Percentiles rank a stretch among this genome's conserved stretches.
Conservation (phyloP, 225 moss, liverwort and hornwort genomes). For the Neckera pumila region DNA sequence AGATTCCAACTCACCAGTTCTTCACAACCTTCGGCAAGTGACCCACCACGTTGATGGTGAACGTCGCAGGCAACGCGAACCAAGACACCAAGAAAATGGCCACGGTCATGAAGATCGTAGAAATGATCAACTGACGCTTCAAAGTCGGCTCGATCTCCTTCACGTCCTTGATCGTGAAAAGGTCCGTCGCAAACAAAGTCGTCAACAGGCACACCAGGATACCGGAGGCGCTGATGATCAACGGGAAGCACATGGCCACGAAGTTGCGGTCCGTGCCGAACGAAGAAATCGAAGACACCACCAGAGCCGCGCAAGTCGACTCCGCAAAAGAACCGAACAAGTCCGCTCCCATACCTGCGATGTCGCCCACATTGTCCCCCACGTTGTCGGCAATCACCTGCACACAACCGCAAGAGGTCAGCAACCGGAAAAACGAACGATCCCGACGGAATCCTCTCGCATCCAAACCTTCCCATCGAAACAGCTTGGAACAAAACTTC, state of each 20-base stretch:
- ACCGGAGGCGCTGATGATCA: conserved; percentile 46
- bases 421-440: neutral
- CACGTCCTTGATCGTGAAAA: conserved; percentile 37
- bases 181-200: conserved; percentile 69
- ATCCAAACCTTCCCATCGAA: no score
- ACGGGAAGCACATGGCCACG: conserved; percentile 59
- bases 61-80: conserved; percentile 41
- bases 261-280: conserved; percentile 59
- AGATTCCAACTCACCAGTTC: conserved; percentile 43
- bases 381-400: conserved; percentile 10
- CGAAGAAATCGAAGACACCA: conserved; percentile 53
- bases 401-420: neutral
- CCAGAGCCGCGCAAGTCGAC: conserved; percentile 86
- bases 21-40: conserved; percentile 44
- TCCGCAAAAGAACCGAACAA: conserved; percentile 78
- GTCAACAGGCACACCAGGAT: conserved; percentile 68
- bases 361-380: conserved; percentile 58
- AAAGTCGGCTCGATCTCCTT: conserved; percentile 72
- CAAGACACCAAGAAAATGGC: conserved; percentile 55
- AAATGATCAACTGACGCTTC: conserved; percentile 73
- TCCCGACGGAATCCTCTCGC: neutral
- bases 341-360: conserved; percentile 52
- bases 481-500: neutral
- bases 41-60: conserved; percentile 80
- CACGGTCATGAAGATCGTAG: conserved; percentile 63